Evolutionary conservation across 2,329 filamentous ascomycete species (phyloP), one percentile per base, ranked within the genome.

Genomic region (Helotiales sp.): DNA sequence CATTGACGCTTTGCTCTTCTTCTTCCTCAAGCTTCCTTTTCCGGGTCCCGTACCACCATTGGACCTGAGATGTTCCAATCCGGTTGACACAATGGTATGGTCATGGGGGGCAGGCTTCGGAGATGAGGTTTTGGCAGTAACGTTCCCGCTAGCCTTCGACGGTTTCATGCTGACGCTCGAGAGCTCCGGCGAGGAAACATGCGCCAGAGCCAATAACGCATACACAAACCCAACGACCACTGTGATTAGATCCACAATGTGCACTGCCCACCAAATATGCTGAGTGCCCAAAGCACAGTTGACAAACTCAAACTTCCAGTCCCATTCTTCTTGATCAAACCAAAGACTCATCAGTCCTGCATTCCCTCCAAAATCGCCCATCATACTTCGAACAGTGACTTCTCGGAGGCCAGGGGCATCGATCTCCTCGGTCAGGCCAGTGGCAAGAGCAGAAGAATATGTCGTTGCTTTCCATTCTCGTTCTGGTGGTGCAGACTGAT

Each of bases 301-400:
- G 8, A 78, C 79, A 66, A 95, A 95, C 66, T 93, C 90, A 64
- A 90, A 90, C 63, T 81, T 81, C 95, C 95, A 99, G 71, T 89
- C 84, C 79, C 84, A 87, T 1, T 74, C 73, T 2, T 80, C 77
- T 55, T 82, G 73, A 71, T 98, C 91, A 70, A 93, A 98, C 93
- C 93, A 99, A 0, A 90, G 81, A 61, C 89, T 95, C 38, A 99
- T 75, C 40, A 99, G 78, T 0, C 92, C 95, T 0, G 92, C 91
- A 71, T 97, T 95, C 19, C 95, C 95, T n/a, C 86, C 88, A 73
- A 89, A 99, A 56, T 90, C 90, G 55, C 95, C 95, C 95, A 99
- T 99, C 92, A 99, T 98, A 73, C 91, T 96, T 58, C 93, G 86
- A 2, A 99, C 89, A 0, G 95, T 99, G 63, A 98, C 85, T 74